Evolutionary conservation across 768 basidiomycete species (phyloP).

Genomic region (Chiua virens): DNA sequence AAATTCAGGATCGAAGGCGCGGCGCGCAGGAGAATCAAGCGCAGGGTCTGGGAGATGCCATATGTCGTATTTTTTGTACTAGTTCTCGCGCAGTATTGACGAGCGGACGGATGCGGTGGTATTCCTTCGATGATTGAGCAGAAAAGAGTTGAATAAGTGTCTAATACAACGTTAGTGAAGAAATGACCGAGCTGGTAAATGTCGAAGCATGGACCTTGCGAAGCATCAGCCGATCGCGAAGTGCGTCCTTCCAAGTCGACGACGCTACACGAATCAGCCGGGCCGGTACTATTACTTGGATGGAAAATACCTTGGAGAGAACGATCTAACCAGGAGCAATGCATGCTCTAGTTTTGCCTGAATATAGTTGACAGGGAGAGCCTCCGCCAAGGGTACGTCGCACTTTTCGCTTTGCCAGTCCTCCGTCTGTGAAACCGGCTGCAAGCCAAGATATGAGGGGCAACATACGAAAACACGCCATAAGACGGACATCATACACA

Average conservation of each 20-base stretch:
- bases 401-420: conserved; percentile 92
- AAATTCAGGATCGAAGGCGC: conserved; percentile 66
- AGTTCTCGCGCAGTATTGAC: conserved; percentile 18
- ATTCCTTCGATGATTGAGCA: conserved; percentile 28
- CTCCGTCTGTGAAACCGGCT: conserved; percentile 56
- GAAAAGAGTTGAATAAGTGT: conserved; percentile 26
- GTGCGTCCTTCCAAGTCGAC: conserved; percentile 48
- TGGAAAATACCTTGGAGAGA: conserved; percentile 40
- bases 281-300: neutral
- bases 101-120: conserved; percentile 17
- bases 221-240: conserved; percentile 52
- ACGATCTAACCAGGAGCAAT: conserved; percentile 53
- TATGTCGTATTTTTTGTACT: conserved; percentile 13
- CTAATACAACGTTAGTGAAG: conserved; percentile 14
- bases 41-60: conserved; percentile 38
- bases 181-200: neutral
- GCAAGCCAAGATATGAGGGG: conserved; percentile 12
- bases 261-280: conserved; percentile 38
- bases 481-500: conserved; percentile 68
- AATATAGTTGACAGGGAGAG: conserved; percentile 52
- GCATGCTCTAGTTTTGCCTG: conserved; percentile 60
- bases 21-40: conserved; percentile 46
- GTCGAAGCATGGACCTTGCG: conserved; percentile 48
- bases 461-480: conserved; percentile 12
- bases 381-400: conserved; percentile 73